Conservation (phyloP, 176 grass and related monocot genomes). For the Avena sativa region DNA sequence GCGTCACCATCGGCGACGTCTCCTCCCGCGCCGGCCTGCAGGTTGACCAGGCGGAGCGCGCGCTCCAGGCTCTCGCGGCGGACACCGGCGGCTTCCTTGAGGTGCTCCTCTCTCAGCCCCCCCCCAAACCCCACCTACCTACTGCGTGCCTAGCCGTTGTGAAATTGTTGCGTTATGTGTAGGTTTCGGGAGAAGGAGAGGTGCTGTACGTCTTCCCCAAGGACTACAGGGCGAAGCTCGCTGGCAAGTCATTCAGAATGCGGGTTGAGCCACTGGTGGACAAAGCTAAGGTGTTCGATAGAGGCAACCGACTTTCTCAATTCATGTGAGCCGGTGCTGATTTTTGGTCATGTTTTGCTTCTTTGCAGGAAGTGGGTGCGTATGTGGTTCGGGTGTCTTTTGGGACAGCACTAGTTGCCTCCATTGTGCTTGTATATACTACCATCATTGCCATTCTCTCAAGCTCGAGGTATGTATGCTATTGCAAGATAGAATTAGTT, state of each 20-base stretch:
- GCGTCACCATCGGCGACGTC: slow-evolving; percentile 94
- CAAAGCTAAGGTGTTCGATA: slow-evolving; percentile 75
- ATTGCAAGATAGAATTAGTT: neutral
- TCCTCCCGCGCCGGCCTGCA: slow-evolving; percentile 74
- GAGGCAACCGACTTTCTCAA: neutral
- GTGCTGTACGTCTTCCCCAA: slow-evolving; percentile 88
- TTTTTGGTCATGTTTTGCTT: slow-evolving; percentile 37
- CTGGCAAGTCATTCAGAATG: slow-evolving; percentile 88
- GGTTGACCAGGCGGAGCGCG: slow-evolving; percentile 77
- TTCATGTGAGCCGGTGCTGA: slow-evolving; percentile 22
- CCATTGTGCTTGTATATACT: slow-evolving; percentile 94
- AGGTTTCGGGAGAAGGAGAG: slow-evolving; percentile 97
- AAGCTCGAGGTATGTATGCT: slow-evolving; percentile 62
- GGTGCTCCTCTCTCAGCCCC: slow-evolving; percentile 50
- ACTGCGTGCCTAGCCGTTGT: no score
- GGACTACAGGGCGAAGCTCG: slow-evolving; percentile 87
- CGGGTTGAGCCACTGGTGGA: slow-evolving; percentile 74
- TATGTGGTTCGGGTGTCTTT: slow-evolving; percentile 94
- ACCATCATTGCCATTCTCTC: slow-evolving; percentile 89
- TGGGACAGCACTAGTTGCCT: slow-evolving; percentile 90
- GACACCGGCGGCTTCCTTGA: slow-evolving; percentile 98
- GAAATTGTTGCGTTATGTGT: slow-evolving; percentile 33
- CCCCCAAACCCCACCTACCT: no score
- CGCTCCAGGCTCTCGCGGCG: slow-evolving; percentile 87
- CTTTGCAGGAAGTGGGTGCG: slow-evolving; percentile 65